Percentiles rank a stretch among this genome's conserved stretches.
Conservation (phyloP, 2,329 filamentous ascomycete genomes). For the Hypoxylon sp. region DNA sequence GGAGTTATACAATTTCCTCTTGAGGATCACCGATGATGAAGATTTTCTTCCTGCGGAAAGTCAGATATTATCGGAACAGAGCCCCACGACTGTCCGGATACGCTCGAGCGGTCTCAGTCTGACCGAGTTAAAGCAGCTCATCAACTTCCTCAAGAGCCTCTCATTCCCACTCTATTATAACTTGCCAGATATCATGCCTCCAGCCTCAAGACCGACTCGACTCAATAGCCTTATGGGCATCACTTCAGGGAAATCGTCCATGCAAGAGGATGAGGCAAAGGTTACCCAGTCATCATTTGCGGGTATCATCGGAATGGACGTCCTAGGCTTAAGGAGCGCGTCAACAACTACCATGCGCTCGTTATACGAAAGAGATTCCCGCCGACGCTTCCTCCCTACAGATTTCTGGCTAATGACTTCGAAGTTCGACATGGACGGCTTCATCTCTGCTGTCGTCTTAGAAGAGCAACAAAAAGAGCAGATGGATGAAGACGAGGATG, state of each 20-base stretch:
- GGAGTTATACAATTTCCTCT: constrained; percentile 91
- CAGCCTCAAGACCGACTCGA: constrained; percentile 44
- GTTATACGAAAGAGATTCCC: constrained; percentile 92
- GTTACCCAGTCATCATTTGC: constrained; percentile 49
- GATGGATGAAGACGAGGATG: constrained; percentile 71
- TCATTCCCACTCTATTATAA: constrained; percentile 92
- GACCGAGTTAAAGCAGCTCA: constrained; percentile 78
- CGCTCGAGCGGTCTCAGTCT: constrained; percentile 77
- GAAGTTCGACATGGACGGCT: constrained; percentile 88
- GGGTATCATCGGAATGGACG: constrained; percentile 75
- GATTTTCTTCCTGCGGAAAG: constrained; percentile 81
- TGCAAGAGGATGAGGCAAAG: constrained; percentile 32
- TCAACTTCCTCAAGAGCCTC: constrained; percentile 88
- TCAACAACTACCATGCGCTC: constrained; percentile 85
- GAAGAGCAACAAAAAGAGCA: constrained; percentile 87
- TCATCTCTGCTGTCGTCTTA: constrained; percentile 85
- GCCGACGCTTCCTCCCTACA: constrained; percentile 83
- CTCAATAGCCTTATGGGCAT: constrained; percentile 43
- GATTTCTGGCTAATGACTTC: constrained; percentile 94
- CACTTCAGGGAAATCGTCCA: constrained; percentile 21
- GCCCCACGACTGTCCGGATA: constrained; percentile 61
- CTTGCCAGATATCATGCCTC: constrained; percentile 68
- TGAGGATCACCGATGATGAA: constrained; percentile 95
- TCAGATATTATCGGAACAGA: constrained; percentile 55
- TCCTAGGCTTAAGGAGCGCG: constrained; percentile 82